Conservation (phyloP, 1,139 yeast genomes). For the Yarrowia galli region DNA sequence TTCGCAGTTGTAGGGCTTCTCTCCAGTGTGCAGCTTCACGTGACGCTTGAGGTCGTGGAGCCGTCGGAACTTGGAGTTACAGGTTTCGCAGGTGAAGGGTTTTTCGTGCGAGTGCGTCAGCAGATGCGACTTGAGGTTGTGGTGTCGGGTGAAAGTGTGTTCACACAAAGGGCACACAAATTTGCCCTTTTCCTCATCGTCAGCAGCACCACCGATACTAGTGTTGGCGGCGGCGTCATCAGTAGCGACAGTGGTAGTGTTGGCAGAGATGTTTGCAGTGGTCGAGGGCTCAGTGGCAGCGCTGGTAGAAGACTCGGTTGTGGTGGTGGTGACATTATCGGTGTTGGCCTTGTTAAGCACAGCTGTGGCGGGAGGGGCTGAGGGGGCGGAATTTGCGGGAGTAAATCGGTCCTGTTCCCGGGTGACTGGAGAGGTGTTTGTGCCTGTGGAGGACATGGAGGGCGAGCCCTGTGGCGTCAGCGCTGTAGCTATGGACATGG, state of each 20-base stretch:
- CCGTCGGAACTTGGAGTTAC: conserved; percentile 70
- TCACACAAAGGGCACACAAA: conserved; percentile 65
- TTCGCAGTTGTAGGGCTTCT: conserved; percentile 68
- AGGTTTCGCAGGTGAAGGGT: conserved; percentile 72
- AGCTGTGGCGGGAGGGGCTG: conserved; percentile 16
- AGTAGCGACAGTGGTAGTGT: not conserved
- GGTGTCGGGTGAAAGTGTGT: conserved; percentile 71
- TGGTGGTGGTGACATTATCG: not conserved
- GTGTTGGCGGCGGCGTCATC: not conserved
- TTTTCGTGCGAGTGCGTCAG: conserved; percentile 71
- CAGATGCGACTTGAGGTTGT: conserved; percentile 76
- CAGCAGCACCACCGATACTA: not conserved
- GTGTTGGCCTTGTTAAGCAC: not conserved
- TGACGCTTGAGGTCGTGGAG: conserved; percentile 81
- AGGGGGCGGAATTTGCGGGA: conserved; percentile 15
- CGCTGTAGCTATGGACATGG: conserved; percentile 38
- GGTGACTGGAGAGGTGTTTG: conserved; percentile 29
- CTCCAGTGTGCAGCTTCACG: conserved; percentile 77
- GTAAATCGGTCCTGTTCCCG: conserved; percentile 4
- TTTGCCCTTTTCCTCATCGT: conserved; percentile 42
- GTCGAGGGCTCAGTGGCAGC: not conserved
- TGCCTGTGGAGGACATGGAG: conserved; percentile 28
- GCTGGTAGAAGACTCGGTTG: too few species aligned
- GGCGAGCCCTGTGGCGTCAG: conserved; percentile 32
- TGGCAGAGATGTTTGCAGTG: not conserved